Base-by-base conservation (phyloP, 2,329 filamentous ascomycete genomes). In the Zymoseptoria tritici region DNA sequence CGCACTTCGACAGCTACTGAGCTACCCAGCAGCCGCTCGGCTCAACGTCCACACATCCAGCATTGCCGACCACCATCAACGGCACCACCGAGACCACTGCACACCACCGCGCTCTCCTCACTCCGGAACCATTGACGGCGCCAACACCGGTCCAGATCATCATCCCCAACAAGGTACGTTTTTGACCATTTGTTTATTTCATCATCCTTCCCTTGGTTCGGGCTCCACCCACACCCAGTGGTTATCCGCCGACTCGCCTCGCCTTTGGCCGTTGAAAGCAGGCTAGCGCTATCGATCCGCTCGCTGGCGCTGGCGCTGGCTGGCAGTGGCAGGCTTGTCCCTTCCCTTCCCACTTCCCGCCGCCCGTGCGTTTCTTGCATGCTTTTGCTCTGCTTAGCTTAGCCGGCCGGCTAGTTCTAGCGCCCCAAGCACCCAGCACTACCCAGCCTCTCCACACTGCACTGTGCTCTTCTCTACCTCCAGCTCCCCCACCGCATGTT, bases 401-500 rank as follows among this genome's bases (percentile, higher is more conserved):
- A 53, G 22, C 62, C 65, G 60, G 66, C 69, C 66, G 68, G 62
- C 70, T 66, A 22, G 21, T 2, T 2, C 21, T 22, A 69, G 60
- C 64, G 67, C 64, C 66, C 65, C 59, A 63, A 63, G 53, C 52
- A 58, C 63, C 26, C 4, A 46, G 36, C 36, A 46, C 36, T 46
- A 46, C 36, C 36, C 36, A 46, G 36, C 36, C 36, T 46, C 36
- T 46, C 36, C 36, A 46, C 36, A 46, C 36, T 46, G 36, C 36
- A 46, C 36, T 46, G 36, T 46, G 36, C 36, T 46, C 36, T 46
- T 67, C 65, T 64, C 64, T 63, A 58, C 65, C 58, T 64, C 61
- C 65, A 62, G 57, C 65, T 66, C 67, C 66, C 69, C 67, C 63
- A 61, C 64, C 64, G 61, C 68, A 62, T 58, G 62, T 69, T 58